Percentiles rank a stretch among this genome's conserved stretches.
Evolutionary conservation across 2,329 filamentous ascomycete species (phyloP).

Genomic region (Pseudogymnoascus sp.): DNA sequence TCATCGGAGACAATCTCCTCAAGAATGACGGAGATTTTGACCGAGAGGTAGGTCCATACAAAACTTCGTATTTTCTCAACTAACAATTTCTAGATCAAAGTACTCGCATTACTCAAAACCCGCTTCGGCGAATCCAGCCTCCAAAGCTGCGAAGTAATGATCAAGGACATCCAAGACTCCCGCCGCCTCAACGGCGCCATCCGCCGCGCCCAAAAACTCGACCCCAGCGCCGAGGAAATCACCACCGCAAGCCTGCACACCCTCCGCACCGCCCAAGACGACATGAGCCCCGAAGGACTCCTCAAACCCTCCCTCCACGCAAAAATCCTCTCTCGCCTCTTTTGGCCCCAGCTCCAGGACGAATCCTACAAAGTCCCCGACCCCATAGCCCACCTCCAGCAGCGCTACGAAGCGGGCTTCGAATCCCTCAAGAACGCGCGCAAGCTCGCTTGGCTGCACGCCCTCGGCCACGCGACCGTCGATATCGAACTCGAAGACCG

Average conservation of each 20-base stretch:
- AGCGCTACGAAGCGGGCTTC: constrained; percentile 66
- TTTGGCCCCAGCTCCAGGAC: constrained; percentile 77
- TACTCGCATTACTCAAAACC: constrained; percentile 79
- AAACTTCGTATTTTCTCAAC: constrained; percentile 6
- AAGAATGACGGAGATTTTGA: constrained; percentile 61
- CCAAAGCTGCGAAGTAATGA: constrained; percentile 95
- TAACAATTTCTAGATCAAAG: constrained; percentile 47
- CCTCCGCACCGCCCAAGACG: constrained; percentile 24
- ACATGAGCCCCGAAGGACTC: constrained; percentile 27
- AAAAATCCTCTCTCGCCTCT: constrained; percentile 83
- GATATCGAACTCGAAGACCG: constrained; percentile 79
- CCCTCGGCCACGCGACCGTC: constrained; percentile 70
- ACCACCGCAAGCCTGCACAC: constrained; percentile 14
- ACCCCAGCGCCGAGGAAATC: constrained; percentile 24
- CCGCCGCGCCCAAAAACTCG: constrained; percentile 40
- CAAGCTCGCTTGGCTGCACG: constrained; percentile 82
- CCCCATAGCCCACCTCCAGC: constrained; percentile 52
- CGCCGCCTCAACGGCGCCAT: constrained; percentile 63
- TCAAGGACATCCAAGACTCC: constrained; percentile 85
- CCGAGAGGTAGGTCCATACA: constrained; percentile 46
- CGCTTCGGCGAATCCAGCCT: constrained; percentile 79
- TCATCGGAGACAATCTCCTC: constrained; percentile 75
- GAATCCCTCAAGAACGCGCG: constrained; percentile 72
- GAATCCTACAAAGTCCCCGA: constrained; percentile 59
- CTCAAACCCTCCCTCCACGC: constrained; percentile 52